Percentiles rank a stretch among this genome's conserved stretches.
Evolutionary conservation across 108 stramenopile genomes (phyloP).

Genomic region (Nitzschia palea): DNA sequence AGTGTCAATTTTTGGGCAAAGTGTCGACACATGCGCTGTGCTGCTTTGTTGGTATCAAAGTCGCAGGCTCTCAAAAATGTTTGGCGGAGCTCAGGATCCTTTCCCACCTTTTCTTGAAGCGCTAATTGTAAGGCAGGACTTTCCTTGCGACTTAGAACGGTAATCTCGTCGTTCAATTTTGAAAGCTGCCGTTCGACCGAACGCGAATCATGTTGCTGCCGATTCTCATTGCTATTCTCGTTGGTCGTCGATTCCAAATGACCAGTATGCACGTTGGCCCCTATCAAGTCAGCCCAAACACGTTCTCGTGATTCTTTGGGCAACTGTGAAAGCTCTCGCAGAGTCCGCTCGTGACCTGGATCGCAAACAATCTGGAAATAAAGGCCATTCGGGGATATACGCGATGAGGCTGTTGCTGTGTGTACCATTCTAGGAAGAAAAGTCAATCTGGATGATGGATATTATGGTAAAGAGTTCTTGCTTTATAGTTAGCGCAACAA

Average conservation of each 20-base stretch:
- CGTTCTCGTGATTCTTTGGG: constrained; percentile 8
- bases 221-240: no score
- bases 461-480: no score
- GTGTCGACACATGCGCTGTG: neutral
- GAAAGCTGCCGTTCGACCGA: neutral
- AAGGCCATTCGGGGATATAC: neutral
- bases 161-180: neutral
- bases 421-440: no score
- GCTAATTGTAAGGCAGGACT: neutral
- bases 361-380: constrained; percentile 16
- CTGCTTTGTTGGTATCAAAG: constrained; percentile 10
- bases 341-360: constrained; percentile 16
- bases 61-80: constrained; percentile 2
- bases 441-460: no score
- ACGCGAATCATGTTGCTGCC: neutral
- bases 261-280: neutral
- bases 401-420: no score
- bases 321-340: constrained; percentile 1
- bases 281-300: constrained; percentile 18
- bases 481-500: no score
- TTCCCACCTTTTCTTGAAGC: neutral
- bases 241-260: neutral
- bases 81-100: constrained; percentile 22
- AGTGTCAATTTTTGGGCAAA: constrained; percentile 10
- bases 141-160: neutral